These are phyloP conservation scores for Xanthoparmelia taractica DNA, from an alignment of 495 filamentous ascomycete genomes.

Conservation along the genomic window DNA sequence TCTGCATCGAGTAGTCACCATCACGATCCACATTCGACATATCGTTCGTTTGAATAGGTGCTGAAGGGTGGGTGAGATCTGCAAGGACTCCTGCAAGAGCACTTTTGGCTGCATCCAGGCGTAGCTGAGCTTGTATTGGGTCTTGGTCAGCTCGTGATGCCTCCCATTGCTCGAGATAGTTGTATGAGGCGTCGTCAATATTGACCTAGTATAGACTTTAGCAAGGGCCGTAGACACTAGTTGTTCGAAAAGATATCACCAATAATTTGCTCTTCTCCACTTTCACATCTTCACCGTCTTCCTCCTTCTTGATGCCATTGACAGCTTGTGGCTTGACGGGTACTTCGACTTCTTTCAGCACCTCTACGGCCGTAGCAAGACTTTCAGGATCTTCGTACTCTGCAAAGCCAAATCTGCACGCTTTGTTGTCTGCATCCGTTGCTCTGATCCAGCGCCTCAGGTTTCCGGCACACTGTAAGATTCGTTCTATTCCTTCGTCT, in stretches of 20 bases:
- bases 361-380: slow-evolving; percentile 76
- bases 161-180: slow-evolving; percentile 85
- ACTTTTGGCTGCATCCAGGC: slow-evolving; percentile 58
- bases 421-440: slow-evolving; percentile 73
- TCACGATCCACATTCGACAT: slow-evolving; percentile 47
- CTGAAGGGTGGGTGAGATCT: slow-evolving; percentile 63
- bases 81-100: slow-evolving; percentile 57
- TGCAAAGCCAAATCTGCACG: slow-evolving; percentile 87
- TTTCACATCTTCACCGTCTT: slow-evolving; percentile 47
- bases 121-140: slow-evolving; percentile 55
- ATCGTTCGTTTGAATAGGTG: slow-evolving; percentile 42
- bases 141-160: slow-evolving; percentile 57
- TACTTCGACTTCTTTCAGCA: slow-evolving; percentile 77
- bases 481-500: slow-evolving; percentile 75
- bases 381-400: slow-evolving; percentile 93
- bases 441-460: slow-evolving; percentile 79
- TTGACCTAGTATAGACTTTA: slow-evolving; percentile 45
- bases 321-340: slow-evolving; percentile 65
- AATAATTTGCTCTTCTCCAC: slow-evolving; percentile 63
- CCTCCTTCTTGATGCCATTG: slow-evolving; percentile 38
- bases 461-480: slow-evolving; percentile 69
- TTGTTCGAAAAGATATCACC: slow-evolving; percentile 31
- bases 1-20: slow-evolving; percentile 66
- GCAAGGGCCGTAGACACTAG: not conserved
- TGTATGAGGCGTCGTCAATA: slow-evolving; percentile 63